Conservation (phyloP, 2,329 filamentous ascomycete genomes). For the Trichoderma gracile region DNA sequence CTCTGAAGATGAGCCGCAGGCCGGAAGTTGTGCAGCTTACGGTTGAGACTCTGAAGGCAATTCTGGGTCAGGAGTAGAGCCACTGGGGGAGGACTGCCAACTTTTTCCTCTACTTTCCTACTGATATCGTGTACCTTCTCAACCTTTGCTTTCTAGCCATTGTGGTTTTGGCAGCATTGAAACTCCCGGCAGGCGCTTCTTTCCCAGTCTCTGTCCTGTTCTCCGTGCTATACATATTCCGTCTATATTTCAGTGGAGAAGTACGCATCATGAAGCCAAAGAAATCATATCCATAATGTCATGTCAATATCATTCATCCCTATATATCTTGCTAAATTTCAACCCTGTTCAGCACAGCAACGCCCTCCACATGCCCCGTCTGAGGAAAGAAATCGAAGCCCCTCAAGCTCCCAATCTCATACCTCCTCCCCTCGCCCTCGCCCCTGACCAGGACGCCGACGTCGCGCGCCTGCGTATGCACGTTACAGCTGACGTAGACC, state of each 20-base stretch:
- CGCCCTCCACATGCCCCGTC: constrained; percentile 69
- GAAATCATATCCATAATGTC: neutral
- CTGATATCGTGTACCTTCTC: neutral
- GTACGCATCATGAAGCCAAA: neutral
- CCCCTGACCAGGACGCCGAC: constrained; percentile 84
- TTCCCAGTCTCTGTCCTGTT: neutral
- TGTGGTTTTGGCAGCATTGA: neutral
- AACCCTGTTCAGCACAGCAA: constrained; percentile 63
- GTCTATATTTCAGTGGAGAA: neutral
- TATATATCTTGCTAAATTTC: constrained; percentile 35
- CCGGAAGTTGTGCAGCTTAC: constrained; percentile 70
- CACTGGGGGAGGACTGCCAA: neutral
- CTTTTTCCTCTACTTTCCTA: neutral
- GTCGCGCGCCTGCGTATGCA: constrained; percentile 94
- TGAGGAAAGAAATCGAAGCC: constrained; percentile 99
- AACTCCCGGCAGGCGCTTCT: neutral
- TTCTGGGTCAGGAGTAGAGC: constrained; percentile 50
- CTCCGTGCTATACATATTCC: neutral
- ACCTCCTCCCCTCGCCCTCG: constrained; percentile 52
- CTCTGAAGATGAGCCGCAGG: constrained; percentile 67
- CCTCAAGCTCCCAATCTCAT: constrained; percentile 84
- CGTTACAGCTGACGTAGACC: constrained; percentile 95
- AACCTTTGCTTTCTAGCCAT: neutral
- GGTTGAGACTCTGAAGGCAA: constrained; percentile 69
- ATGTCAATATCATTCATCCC: neutral